Base-by-base conservation (phyloP, 225 moss, liverwort and hornwort genomes). In the Marchantia polymorpha region DNA sequence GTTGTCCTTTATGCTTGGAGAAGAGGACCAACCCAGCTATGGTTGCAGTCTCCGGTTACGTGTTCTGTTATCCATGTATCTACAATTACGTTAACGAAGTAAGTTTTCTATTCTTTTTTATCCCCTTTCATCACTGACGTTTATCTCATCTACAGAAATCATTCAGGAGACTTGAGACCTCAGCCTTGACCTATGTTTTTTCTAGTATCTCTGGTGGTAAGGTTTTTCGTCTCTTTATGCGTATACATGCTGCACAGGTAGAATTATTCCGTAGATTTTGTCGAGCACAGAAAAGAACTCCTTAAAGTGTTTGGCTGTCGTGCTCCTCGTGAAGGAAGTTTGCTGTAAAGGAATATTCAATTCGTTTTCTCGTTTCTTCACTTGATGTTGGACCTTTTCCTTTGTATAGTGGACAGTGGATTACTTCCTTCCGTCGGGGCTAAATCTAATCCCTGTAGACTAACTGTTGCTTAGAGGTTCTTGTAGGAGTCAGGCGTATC, bases 11-110 rank as follows among this genome's bases (percentile, higher is more conserved):
- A 68, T 99, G 99, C 81, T 82, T 87, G 59, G 89, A 89, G 70
- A 90, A 89, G 76, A 89, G 99, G 63, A 91, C 93, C 7, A 99
- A 99, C 80, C 99, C 99, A 82, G 91, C 99, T 46, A 92, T 99
- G 84, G 85, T 90, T 49, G 88, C 99, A 65, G 89, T 93, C 73
- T 99, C 99, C 51, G 99, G 99, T 80, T 99, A 93, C 79, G 99
- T 99, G 39, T 99, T 99, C 74, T 99, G 99, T 82, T 99, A 99
- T 84, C 88, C 99, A 0, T 99, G 99, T 85, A 91, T 92, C 69
- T 99, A 91, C 88, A 95, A 93, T 81, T 99, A 99, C 69, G 90
- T 99, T 15, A 80, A 85, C 49, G 90, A 96, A 92, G 96, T 94
- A 88, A 52, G 82, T 64, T 11, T 17, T 64, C 64, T 61, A 7